A percentile compares a stretch with the other conserved stretches of the same genome.
phyloP scores from a whole-genome alignment of 2,329 filamentous ascomycete genomes.

The Gremmenia infestans region DNA sequence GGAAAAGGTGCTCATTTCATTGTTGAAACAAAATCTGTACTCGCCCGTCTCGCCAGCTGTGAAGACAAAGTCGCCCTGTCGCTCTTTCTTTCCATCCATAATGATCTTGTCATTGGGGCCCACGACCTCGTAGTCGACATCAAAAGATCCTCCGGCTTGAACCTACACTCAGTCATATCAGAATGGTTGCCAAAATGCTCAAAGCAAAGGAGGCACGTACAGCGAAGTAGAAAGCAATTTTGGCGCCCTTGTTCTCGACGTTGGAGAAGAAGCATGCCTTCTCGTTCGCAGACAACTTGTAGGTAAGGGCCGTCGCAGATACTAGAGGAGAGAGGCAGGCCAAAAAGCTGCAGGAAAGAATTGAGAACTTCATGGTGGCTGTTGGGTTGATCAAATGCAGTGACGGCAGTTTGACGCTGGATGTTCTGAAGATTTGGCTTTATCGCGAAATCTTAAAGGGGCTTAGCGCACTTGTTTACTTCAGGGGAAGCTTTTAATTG shows the following conservation, averaged over 20 bases:
- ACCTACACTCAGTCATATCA: slow-evolving; percentile 51
- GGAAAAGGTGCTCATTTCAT: slow-evolving; percentile 95
- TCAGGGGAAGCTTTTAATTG: too few species aligned
- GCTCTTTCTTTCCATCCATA: slow-evolving; percentile 81
- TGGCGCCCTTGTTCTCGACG: slow-evolving; percentile 72
- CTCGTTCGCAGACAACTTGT: slow-evolving; percentile 85
- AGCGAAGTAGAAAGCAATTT: slow-evolving; percentile 98
- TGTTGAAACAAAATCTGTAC: slow-evolving; percentile 97
- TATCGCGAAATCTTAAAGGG: slow-evolving; percentile 12
- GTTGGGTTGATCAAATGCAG: slow-evolving; percentile 7
- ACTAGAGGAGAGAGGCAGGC: slow-evolving; percentile 66
- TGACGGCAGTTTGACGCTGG: slow-evolving; percentile 1
- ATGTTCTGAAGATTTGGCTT: slow-evolving; percentile 18
- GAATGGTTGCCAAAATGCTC: background rate
- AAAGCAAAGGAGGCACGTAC: slow-evolving; percentile 48
- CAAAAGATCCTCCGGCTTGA: slow-evolving; percentile 96
- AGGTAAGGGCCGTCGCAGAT: slow-evolving; percentile 87
- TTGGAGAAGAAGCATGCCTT: slow-evolving; percentile 91
- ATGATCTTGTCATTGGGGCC: slow-evolving; percentile 78
- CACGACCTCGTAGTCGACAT: slow-evolving; percentile 86
- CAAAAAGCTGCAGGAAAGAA: slow-evolving; percentile 62
- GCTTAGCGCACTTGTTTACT: background rate
- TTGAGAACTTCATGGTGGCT: slow-evolving; percentile 58
- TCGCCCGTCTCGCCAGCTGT: slow-evolving; percentile 83
- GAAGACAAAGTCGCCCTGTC: slow-evolving; percentile 97